Percentiles rank a stretch among this genome's conserved stretches.
These are phyloP conservation scores for Sphagnum tenellum DNA, from an alignment of 225 moss, liverwort and hornwort genomes.

Conservation along the genomic window DNA sequence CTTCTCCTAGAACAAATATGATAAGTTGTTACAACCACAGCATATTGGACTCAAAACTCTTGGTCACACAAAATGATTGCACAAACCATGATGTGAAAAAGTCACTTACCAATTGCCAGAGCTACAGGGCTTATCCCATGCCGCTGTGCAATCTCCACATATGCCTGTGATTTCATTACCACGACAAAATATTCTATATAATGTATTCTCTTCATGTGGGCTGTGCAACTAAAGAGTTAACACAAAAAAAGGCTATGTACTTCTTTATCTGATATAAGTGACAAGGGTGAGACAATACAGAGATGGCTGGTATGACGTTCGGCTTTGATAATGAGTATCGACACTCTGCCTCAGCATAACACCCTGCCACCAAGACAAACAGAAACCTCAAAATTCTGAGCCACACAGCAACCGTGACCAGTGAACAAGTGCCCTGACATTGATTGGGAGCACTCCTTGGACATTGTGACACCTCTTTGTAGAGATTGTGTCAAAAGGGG, in stretches of 20 bases:
- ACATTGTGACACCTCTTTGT: too few relatives aligned
- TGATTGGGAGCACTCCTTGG: too few relatives aligned
- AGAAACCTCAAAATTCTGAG: too few relatives aligned
- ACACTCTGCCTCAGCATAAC: conserved; percentile 78
- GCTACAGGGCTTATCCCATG: conserved; percentile 59
- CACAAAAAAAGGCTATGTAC: too few relatives aligned
- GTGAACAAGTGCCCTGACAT: too few relatives aligned
- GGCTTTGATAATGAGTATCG: conserved; percentile 59
- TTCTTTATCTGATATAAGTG: neutral
- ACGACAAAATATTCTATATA: neutral
- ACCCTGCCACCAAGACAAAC: conserved; percentile 19
- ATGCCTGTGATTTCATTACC: conserved; percentile 28
- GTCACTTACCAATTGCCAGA: conserved; percentile 57
- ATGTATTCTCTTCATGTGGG: too few relatives aligned
- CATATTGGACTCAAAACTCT: too few relatives aligned
- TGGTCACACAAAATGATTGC: too few relatives aligned
- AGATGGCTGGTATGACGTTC: conserved; percentile 55
- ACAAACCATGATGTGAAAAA: neutral
- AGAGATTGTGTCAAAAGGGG: neutral
- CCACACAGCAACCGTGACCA: too few relatives aligned
- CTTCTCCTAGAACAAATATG: too few relatives aligned
- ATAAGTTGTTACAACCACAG: too few relatives aligned
- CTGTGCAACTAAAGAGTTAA: too few relatives aligned
- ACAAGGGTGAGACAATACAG: conserved; percentile 18
- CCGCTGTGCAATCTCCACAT: conserved; percentile 56